These are phyloP conservation scores for Penicillium diatomitis DNA, from an alignment of 495 filamentous ascomycete genomes.

Conservation along the genomic window DNA sequence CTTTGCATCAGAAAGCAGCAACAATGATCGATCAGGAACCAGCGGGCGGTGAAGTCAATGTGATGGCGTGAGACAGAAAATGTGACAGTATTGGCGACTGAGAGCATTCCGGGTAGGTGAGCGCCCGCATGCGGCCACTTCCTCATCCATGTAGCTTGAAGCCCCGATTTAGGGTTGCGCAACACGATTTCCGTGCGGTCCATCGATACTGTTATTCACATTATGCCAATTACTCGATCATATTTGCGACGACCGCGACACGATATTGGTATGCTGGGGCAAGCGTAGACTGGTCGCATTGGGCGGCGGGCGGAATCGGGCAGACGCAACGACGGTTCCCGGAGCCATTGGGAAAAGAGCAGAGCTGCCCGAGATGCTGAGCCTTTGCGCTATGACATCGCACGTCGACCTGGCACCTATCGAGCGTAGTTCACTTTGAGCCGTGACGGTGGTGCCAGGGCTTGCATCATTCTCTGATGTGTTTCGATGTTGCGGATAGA, in stretches of 20 bases:
- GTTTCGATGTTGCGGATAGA: background rate
- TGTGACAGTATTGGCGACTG: too few species aligned
- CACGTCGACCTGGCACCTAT: background rate
- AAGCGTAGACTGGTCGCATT: background rate
- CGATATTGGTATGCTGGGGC: background rate
- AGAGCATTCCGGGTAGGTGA: background rate
- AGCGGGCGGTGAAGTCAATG: too few species aligned
- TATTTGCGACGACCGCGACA: background rate
- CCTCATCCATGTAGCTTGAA: conserved; percentile 2
- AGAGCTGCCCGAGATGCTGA: background rate
- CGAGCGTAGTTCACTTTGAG: background rate
- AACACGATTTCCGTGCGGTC: too few species aligned
- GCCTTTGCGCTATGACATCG: background rate
- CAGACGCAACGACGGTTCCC: conserved; percentile 1
- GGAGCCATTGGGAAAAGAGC: background rate
- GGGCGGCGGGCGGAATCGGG: conserved; percentile 2
- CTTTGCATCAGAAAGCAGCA: too few species aligned
- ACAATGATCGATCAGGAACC: too few species aligned
- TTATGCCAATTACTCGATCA: too few species aligned
- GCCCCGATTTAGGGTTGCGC: too few species aligned
- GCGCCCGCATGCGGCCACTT: conserved; percentile 15
- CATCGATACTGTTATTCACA: too few species aligned
- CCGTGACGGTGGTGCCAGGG: too few species aligned
- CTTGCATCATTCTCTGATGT: too few species aligned
- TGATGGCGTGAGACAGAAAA: too few species aligned